Conservation (phyloP, 306 rosid genomes). For the Vigna unguiculata region DNA sequence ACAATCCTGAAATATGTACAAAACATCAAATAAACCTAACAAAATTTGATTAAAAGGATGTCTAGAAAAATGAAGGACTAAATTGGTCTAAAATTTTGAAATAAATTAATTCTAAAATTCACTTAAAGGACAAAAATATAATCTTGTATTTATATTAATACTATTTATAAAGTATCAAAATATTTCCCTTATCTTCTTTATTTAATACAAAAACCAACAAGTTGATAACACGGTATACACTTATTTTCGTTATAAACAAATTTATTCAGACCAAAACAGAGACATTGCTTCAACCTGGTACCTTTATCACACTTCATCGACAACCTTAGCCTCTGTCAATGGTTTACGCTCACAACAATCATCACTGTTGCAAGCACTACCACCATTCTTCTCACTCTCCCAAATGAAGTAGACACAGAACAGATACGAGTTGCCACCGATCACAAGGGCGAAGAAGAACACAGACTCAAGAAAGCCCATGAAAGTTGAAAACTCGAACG, state of each 20-base stretch:
- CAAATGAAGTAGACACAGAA: constrained; percentile 42
- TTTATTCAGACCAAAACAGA: not conserved
- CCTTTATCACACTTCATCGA: not conserved
- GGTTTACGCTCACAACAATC: not conserved
- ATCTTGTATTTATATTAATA: no score
- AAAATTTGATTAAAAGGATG: no score
- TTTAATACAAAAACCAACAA: no score
- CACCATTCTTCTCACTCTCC: constrained; percentile 6
- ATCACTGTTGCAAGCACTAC: not conserved
- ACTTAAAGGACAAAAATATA: no score
- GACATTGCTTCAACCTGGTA: no score
- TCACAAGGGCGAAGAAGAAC: constrained; percentile 10
- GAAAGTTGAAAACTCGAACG: constrained; percentile 36
- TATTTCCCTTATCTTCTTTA: no score
- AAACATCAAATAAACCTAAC: no score
- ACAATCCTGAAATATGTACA: no score
- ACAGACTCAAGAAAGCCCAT: not conserved
- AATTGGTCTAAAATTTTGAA: no score
- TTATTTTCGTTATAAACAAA: not conserved
- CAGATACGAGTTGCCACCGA: constrained; percentile 22
- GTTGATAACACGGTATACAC: not conserved
- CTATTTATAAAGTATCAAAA: no score
- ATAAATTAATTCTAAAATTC: no score
- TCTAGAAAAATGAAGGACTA: no score
- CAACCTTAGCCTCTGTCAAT: not conserved